A percentile compares a stretch with the other conserved stretches of the same genome.
Evolutionary conservation across 257 asterid species (phyloP).

Genomic region (Capsicum pubescens): DNA sequence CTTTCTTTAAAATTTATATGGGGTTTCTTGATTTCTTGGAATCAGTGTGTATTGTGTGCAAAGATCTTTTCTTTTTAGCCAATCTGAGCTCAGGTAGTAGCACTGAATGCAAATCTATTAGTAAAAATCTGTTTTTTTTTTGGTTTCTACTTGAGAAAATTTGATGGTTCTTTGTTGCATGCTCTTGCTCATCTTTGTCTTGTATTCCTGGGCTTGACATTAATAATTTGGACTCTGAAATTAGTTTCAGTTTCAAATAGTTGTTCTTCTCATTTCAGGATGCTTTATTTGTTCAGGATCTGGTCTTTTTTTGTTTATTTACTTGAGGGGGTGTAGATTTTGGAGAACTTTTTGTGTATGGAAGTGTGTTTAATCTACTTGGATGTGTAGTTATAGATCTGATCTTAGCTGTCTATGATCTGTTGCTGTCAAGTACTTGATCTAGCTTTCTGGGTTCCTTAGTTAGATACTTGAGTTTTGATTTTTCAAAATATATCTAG

Average conservation of each 20-base stretch:
- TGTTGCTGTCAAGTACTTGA: background rate
- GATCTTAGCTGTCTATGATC: background rate
- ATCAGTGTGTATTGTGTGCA: conserved; percentile 7
- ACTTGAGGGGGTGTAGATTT: background rate
- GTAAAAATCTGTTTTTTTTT: conserved; percentile 4
- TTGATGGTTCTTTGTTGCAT: conserved; percentile 9
- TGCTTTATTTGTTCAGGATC: conserved; percentile 22
- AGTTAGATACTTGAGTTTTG: conserved; percentile 6
- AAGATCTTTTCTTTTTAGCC: background rate
- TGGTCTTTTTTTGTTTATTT: background rate
- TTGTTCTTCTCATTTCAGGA: background rate
- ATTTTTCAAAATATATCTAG: background rate
- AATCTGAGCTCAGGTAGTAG: conserved; percentile 4
- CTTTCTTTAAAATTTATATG: background rate
- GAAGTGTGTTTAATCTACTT: background rate
- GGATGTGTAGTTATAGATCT: background rate
- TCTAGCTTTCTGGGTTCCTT: background rate
- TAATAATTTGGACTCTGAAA: background rate
- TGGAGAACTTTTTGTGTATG: background rate
- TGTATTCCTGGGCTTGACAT: background rate
- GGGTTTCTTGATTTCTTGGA: background rate
- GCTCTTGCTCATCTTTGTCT: background rate
- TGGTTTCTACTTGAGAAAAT: background rate
- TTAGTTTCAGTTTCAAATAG: background rate
- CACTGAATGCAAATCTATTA: background rate